Conservation (phyloP, 371 early-diverging fungal genomes). For the Mucor velutinosus region DNA sequence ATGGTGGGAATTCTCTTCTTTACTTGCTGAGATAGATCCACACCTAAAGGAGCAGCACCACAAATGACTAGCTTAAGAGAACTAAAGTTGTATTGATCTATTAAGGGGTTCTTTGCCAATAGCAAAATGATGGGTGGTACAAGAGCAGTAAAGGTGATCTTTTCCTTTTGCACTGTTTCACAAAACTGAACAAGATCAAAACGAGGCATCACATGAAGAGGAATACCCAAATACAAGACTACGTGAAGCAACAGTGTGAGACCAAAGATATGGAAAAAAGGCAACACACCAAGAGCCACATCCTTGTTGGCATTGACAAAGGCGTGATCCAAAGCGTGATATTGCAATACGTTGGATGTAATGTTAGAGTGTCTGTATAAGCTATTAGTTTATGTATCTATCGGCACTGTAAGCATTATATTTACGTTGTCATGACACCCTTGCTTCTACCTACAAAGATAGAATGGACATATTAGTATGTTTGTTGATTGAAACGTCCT, state of each 20-base stretch:
- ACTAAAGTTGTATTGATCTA: slow-evolving; percentile 68
- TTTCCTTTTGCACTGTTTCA: slow-evolving; percentile 54
- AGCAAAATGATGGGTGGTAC: slow-evolving; percentile 82
- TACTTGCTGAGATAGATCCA: slow-evolving; percentile 51
- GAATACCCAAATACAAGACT: slow-evolving; percentile 30
- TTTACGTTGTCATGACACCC: slow-evolving; percentile 78
- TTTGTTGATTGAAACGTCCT: not conserved
- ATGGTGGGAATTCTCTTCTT: slow-evolving; percentile 43
- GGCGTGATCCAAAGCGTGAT: slow-evolving; percentile 25
- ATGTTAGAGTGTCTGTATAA: slow-evolving; percentile 68
- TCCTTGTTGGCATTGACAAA: slow-evolving; percentile 20
- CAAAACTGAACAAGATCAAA: slow-evolving; percentile 70
- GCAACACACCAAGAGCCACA: slow-evolving; percentile 62
- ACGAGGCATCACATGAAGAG: slow-evolving; percentile 62
- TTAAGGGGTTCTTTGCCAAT: slow-evolving; percentile 68
- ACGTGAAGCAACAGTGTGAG: slow-evolving; percentile 30
- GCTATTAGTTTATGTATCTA: not conserved
- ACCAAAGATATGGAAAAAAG: slow-evolving; percentile 75
- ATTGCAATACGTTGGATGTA: slow-evolving; percentile 70
- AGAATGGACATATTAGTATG: not conserved
- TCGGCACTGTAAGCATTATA: not conserved
- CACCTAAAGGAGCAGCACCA: slow-evolving; percentile 87
- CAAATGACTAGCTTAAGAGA: slow-evolving; percentile 58
- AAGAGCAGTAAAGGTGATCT: slow-evolving; percentile 63
- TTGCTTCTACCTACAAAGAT: slow-evolving; percentile 51